These are phyloP conservation scores for Pistacia vera DNA, from an alignment of 345 rosid genomes.

Conservation along the genomic window DNA sequence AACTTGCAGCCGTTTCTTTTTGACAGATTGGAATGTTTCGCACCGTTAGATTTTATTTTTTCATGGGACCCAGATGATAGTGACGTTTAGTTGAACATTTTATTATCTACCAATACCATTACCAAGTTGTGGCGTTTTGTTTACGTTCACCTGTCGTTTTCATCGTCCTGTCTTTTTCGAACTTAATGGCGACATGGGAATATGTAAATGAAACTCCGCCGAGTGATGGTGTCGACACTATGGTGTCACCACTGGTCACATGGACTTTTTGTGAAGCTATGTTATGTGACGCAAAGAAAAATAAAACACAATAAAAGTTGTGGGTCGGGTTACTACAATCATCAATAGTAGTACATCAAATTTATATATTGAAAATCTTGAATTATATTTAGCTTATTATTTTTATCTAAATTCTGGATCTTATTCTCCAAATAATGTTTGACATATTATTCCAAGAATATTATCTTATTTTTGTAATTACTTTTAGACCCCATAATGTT, in stretches of 20 bases:
- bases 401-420: too few relatives aligned
- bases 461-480: too few relatives aligned
- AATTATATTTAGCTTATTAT: too few relatives aligned
- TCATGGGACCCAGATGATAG: constrained; percentile 20
- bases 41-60: constrained; percentile 24
- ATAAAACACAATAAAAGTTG: background rate
- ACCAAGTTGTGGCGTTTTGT: constrained; percentile 29
- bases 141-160: constrained; percentile 31
- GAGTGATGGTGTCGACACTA: background rate
- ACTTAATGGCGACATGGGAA: constrained; percentile 31
- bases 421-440: too few relatives aligned
- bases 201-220: background rate
- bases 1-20: constrained; percentile 12
- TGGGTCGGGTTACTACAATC: too few relatives aligned
- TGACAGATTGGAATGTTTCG: background rate
- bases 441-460: too few relatives aligned
- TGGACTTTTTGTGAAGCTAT: background rate
- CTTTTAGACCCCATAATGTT: too few relatives aligned
- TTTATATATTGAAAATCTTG: too few relatives aligned
- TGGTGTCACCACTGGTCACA: background rate
- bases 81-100: constrained; percentile 29
- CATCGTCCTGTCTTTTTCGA: constrained; percentile 1
- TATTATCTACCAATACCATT: background rate
- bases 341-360: too few relatives aligned
- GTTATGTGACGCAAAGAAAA: background rate